Evolutionary conservation across 1,284 basidiomycete species (phyloP), one percentile per base, ranked within the genome.

Genomic region (Vanrija humicola): DNA sequence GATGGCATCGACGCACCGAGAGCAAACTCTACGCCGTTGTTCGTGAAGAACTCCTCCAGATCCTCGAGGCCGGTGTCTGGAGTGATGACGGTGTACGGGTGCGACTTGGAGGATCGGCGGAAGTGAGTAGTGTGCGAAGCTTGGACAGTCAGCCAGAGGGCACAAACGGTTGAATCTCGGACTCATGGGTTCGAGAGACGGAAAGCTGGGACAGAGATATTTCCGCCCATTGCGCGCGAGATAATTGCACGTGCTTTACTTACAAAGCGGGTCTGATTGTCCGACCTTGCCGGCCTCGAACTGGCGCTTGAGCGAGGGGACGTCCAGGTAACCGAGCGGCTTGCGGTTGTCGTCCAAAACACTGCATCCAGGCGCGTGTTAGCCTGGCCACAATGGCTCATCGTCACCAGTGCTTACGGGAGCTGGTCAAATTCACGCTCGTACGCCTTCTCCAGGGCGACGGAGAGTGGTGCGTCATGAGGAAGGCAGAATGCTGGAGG

Each of bases 361-460:
- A 1, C 90, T 93, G 63, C 12, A 15, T 12, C 7, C 34, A 14
- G 9, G 14, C 34, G 9, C 19, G 23, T 18, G 44, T 49, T 25
- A 52, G 50, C 44, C 3, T 8, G 34, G 34, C 5, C 34, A 12
- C 21, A 34, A 14, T 19, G 15, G 12, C 6, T 18, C 5, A 39
- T 18, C 23, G 38, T 46, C 43, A 21, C 7, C 6, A 38, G 6
- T 26, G 76, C 80, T 68, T 65, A 93, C 90, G 90, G 90, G 55
- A 93, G 86, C 66, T 91, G 85, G 25, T 90, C 90, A 75, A 92
- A 93, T 70, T 93, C 90, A 43, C 89, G 83, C 64, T 93, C 90
- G 66, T 91, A 93, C 0, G 90, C 90, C 34, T 87, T 82, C 65
- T 90, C 88, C 43, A 93, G 83, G 1, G 89, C 90, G 28, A 82